Base-by-base conservation (phyloP, 805 yeast species). In the Saturnispora galanensis region DNA sequence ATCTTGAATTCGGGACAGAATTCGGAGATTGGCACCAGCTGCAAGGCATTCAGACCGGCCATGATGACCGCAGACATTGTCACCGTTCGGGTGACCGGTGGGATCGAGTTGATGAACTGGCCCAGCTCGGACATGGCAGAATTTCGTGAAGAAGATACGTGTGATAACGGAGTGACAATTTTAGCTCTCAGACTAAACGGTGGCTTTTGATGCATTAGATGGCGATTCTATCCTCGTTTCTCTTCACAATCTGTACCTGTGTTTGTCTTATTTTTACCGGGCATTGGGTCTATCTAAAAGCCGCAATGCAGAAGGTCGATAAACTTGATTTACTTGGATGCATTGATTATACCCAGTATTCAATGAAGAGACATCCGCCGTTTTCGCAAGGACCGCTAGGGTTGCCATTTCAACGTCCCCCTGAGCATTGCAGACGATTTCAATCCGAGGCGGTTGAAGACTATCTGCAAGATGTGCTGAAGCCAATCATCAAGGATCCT, bases 321-420 rank as follows among this genome's bases (percentile, higher is more conserved):
- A 6, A 21, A 21, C 26, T 21, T 21, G 26, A 21, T 21, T 21
- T 21, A 6, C 26, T 21, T 10, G 46, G 38, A 13, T 85, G 95
- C 58, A 79, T 79, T 1, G 75, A 76, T 46, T 85, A 85, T 57
- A 71, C 72, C 16, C 73, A 70, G 0, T 85, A 81, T 56, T 71
- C 93, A 1, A 58, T 70, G 45, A 48, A 44, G 4, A 62, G 62
- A 35, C 90, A 83, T 52, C 56, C 51, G 1, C 94, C 94, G 1
- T 67, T 65, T 26, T 71, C 83, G 1, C 50, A 56, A 2, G 94
- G 95, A 0, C 62, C 69, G 2, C 59, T 74, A 40, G 52, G 60
- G 33, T 66, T 80, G 47, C 86, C 95, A 1, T 84, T 56, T 51
- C 89, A 85, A 79, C 67, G 96, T 52, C 96, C 96, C 1, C 67